A percentile compares a stretch with the other conserved stretches of the same genome.
These are phyloP conservation scores for Talaromyces atroroseus DNA, from an alignment of 2,329 filamentous ascomycete species.

Conservation along the genomic window DNA sequence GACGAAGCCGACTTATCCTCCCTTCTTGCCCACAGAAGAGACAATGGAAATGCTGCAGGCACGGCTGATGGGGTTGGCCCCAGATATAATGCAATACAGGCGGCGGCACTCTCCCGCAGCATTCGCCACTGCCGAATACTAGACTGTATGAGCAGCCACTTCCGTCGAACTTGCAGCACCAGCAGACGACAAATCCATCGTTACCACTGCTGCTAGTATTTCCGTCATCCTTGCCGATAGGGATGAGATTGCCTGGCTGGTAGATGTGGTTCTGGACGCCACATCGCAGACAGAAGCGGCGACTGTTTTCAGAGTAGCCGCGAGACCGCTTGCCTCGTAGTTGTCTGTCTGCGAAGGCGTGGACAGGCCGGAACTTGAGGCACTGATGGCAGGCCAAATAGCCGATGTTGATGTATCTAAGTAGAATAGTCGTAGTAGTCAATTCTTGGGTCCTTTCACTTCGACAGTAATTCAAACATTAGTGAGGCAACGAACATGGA, in stretches of 20 bases:
- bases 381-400: conserved; percentile 12
- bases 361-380: conserved; percentile 6
- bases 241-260: conserved; percentile 4
- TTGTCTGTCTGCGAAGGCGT: conserved; percentile 8
- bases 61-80: conserved; percentile 7
- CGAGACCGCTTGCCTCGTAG: conserved; percentile 2
- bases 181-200: conserved; percentile 3
- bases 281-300: conserved; percentile 12
- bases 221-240: not conserved
- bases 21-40: conserved; percentile 4
- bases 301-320: conserved; percentile 6
- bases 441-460: not conserved
- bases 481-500: conserved; percentile 4
- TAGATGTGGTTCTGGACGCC: conserved; percentile 12
- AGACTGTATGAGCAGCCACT: conserved; percentile 1
- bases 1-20: not conserved
- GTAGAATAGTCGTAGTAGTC: too few species aligned
- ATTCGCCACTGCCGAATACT: conserved; percentile 7
- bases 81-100: conserved; percentile 10
- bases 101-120: not conserved
- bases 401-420: not conserved
- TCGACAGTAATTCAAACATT: not conserved
- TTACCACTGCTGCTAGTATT: not conserved
- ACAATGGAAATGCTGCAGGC: conserved; percentile 7
- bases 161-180: conserved; percentile 9